Base-by-base conservation (phyloP, 139 green algal species). In the Haematococcus lacustris region DNA sequence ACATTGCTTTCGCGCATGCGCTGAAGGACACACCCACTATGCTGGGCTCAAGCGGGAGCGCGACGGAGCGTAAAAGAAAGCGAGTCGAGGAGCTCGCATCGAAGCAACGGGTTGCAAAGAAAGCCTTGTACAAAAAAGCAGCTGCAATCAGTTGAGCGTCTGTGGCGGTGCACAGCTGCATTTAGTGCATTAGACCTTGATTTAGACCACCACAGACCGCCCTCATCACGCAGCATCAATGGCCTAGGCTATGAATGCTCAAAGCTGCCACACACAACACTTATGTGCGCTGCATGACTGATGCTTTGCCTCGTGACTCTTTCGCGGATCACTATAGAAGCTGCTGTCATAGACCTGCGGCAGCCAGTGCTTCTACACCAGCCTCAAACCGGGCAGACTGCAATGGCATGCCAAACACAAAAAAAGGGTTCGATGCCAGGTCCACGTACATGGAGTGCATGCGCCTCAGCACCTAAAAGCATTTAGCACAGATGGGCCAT, bases 1-100 rank as follows among this genome's bases (percentile, higher is more conserved):
- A 98, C 80, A 82, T 97, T 2, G 94, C 94, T 0, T 80, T 91
- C 60, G 87, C 81, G 40, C 97, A 97, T 77, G 92, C 79, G 1
- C 82, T 98, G 38, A 72, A 75, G 68, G 85, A 91, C 32, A 60
- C 82, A 21, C 89, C 89, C 28, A 80, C 13, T n/a, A 70, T 79
- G 51, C 60, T 92, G 33, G 86, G 87, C 1, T 59, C 70, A 37
- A 76, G 50, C 6, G 79, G 76, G 32, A 71, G 68, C 33, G 73
- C 82, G 61, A 68, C 74, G 61, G 78, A 87, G 50, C 74, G 78
- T 51, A 88, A 90, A 76, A 80, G 78, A 40, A 84, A 81, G 60
- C 87, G 87, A 69, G 41, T 64, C 1, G 67, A 83, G 47, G 77
- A 65, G 17, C 34, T 60, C 33, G 64, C 32, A 32, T 6, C 39